Evolutionary conservation across 2,329 filamentous ascomycete species (phyloP).

Genomic region (Aspergillus transmontanensis): DNA sequence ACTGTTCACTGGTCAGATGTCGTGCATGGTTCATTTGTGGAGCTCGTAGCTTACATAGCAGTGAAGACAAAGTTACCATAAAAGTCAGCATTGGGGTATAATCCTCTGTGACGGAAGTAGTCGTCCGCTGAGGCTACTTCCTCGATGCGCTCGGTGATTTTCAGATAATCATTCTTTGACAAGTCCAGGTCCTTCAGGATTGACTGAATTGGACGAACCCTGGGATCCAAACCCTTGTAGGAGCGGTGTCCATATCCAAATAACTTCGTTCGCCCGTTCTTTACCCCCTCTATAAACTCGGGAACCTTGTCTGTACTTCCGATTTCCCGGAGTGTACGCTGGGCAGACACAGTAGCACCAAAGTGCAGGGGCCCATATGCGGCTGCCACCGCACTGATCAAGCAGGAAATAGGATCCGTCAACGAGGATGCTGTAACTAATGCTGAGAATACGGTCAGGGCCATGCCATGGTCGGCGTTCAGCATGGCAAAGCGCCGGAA

Average conservation of each 20-base stretch:
- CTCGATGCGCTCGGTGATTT: conserved; percentile 33
- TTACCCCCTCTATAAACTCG: conserved; percentile 31
- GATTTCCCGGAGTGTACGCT: conserved; percentile 40
- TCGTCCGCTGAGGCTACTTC: conserved; percentile 27
- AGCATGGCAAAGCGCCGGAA: conserved; percentile 59
- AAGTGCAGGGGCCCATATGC: conserved; percentile 62
- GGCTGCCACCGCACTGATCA: conserved; percentile 56
- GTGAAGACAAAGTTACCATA: conserved; percentile 49
- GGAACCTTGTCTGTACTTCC: conserved; percentile 30
- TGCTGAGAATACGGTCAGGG: conserved; percentile 59
- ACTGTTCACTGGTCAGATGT: conserved; percentile 14
- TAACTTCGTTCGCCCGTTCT: conserved; percentile 27
- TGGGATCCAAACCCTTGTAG: conserved; percentile 34
- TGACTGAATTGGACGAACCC: conserved; percentile 27
- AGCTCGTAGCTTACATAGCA: conserved; percentile 34
- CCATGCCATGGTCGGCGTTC: conserved; percentile 62
- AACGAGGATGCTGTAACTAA: conserved; percentile 60
- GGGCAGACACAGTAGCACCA: conserved; percentile 61
- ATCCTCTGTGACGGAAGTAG: conserved; percentile 29
- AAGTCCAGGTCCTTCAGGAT: conserved; percentile 27
- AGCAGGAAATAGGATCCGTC: conserved; percentile 57
- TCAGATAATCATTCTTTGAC: conserved; percentile 19
- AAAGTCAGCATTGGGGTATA: conserved; percentile 51
- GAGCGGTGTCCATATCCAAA: conserved; percentile 38
- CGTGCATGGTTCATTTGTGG: not conserved